Evolutionary conservation across 495 filamentous ascomycete genomes (phyloP), one percentile per base, ranked within the genome.

Genomic region (Daldinia vernicosa): DNA sequence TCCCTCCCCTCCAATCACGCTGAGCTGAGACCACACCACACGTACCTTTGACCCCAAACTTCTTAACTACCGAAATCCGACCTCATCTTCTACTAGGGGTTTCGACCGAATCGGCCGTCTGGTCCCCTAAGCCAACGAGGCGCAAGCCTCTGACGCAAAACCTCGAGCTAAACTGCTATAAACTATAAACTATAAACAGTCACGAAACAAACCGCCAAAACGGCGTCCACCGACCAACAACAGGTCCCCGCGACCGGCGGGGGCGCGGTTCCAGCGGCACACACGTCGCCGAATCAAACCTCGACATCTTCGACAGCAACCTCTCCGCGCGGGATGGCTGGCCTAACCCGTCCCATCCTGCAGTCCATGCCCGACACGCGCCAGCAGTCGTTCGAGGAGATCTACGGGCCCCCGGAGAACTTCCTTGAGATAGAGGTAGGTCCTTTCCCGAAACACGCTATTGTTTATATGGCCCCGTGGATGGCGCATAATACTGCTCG

Each of bases 381-480:
- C 69, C 88, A 91, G 78, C 95, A 99, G 85, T 93, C 90, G 74
- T 99, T 97, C 76, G 95, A 99, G 82, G 95, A 99, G 87, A 97
- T 98, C 78, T 99, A 99, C 80, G 95, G 94, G 4, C 94, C 94
- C 14, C 95, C 96, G 15, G 95, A 99, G 87, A 99, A 99, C 82
- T 97, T 98, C 78, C 87, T 99, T 39, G 95, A 99, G 83, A 96
- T 99, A 51, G 96, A 99, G 82, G 95, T 98, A 72, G 72, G 67
- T 85, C 78, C 33, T 37, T 45, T 43, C 19, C 26, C 37, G 9
- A 12, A 51, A 32, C 60, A 17, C 32, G 3, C 3, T 12, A 7
- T 17, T 14, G 17, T 28, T 27, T 28, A 47, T 15, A 15, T 17
- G 15, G 24, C 24, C 30, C 30, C 24, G 5, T 14, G 50, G 7